Conservation (phyloP, 148 eudicot genomes). For the Mesembryanthemum crystallinum region DNA sequence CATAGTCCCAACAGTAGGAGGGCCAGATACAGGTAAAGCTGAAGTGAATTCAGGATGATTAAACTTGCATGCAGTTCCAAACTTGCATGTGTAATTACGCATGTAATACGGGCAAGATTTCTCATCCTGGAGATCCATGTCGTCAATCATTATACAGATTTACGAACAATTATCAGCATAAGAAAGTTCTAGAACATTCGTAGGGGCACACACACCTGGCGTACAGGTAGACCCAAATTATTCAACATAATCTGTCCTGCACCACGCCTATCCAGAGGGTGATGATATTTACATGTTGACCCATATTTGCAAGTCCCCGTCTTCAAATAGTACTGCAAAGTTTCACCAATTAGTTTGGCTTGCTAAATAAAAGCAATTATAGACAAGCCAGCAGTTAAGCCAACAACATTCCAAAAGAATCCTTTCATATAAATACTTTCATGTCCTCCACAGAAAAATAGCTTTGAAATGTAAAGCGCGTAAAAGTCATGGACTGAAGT, state of each 20-base stretch:
- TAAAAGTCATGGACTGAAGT: too few relatives aligned
- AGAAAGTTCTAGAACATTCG: neutral
- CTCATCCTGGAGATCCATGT: conserved; percentile 41
- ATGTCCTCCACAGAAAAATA: neutral
- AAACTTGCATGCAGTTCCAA: conserved; percentile 68
- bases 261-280: conserved; percentile 60
- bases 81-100: conserved; percentile 62
- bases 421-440: neutral
- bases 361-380: too few relatives aligned
- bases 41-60: conserved; percentile 65
- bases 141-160: neutral
- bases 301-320: conserved; percentile 84
- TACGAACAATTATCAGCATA: neutral
- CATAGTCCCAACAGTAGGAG: conserved; percentile 31
- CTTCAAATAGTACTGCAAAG: conserved; percentile 66
- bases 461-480: too few relatives aligned
- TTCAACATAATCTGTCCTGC: conserved; percentile 42
- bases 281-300: conserved; percentile 63
- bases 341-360: neutral
- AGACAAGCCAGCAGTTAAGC: too few relatives aligned
- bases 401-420: neutral
- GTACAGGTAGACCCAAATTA: conserved; percentile 57
- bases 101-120: conserved; percentile 63
- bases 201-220: conserved; percentile 47
- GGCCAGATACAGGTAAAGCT: conserved; percentile 31